Base-by-base conservation (phyloP, 176 grass and related monocot species). In the Tuctoria greenei region DNA sequence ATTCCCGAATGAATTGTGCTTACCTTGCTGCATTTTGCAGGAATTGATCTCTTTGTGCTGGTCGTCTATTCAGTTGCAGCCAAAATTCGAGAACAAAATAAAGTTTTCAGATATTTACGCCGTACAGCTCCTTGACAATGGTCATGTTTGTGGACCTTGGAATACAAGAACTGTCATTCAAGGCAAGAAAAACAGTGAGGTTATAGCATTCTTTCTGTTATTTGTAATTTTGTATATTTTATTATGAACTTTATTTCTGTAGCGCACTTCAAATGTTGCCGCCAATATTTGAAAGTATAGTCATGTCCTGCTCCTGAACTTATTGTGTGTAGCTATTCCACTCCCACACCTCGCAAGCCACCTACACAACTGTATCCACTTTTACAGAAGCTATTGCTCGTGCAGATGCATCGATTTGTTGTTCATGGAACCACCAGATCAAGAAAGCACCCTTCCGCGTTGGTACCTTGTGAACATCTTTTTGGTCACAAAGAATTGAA, bases 21-120 rank as follows among this genome's bases (percentile, higher is more conserved):
- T 37, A 64, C 8, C 5, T 62, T 71, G 27, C 24, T 66, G 12
- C 21, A 49, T 68, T 67, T 87, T 82, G 15, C 84, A 93, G 91
- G 87, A 86, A 46, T 43, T 76, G 35, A 38, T 13, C 66, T 70
- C 81, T 61, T 84, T 87, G 35, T 90, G 87, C 79, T 87, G 59
- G 64, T 75, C 85, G 69, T 87, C 84, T 50, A 79, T 97, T 58
- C 58, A 61, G 61, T 8, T 66, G 13, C 84, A 69, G 52, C 74
- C 79, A 73, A 90, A 82, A 61, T 83, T 78, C 47, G 81, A 88
- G 36, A 88, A 18, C 6, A 41, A 81, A 57, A 87, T 93, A 44
- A 83, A 77, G 14, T 97, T 91, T 78, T 66, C 81, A 61, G 82
- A 97, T 92, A 51, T 97, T 23, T 97, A 97, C 76, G 91, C 91